Conservation (phyloP, 2,329 filamentous ascomycete species). For the Pyrenochaeta sp. region DNA sequence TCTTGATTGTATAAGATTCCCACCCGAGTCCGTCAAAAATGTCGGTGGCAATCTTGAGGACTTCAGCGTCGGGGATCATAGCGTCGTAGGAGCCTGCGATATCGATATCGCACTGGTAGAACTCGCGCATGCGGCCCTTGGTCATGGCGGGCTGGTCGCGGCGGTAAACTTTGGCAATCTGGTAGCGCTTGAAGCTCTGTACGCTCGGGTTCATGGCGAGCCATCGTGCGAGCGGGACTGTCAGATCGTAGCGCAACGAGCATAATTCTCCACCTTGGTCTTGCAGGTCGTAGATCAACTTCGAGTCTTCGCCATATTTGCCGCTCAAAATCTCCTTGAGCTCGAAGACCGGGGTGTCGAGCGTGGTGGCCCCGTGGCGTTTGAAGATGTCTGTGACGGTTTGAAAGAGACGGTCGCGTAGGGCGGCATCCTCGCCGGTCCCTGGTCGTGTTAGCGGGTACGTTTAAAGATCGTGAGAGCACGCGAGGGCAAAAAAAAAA, state of each 20-base stretch:
- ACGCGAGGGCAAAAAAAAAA: background rate
- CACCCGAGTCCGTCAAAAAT: slow-evolving; percentile 84
- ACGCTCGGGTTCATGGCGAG: slow-evolving; percentile 88
- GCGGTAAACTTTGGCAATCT: slow-evolving; percentile 92
- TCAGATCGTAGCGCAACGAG: slow-evolving; percentile 86
- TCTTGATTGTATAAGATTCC: slow-evolving; percentile 83
- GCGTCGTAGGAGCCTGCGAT: slow-evolving; percentile 85
- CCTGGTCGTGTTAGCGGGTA: slow-evolving; percentile 31
- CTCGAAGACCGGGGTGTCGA: slow-evolving; percentile 77
- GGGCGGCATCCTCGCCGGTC: slow-evolving; percentile 45
- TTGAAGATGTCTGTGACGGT: slow-evolving; percentile 48
- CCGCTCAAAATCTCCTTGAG: slow-evolving; percentile 85
- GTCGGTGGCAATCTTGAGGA: slow-evolving; percentile 83
- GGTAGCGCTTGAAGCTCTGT: slow-evolving; percentile 89
- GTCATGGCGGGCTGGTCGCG: slow-evolving; percentile 80
- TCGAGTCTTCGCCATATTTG: slow-evolving; percentile 92
- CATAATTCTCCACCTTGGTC: slow-evolving; percentile 88
- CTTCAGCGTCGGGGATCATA: slow-evolving; percentile 92
- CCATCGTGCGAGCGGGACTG: slow-evolving; percentile 90
- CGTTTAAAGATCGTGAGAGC: background rate
- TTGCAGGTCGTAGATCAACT: slow-evolving; percentile 88
- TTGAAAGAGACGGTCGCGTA: slow-evolving; percentile 48
- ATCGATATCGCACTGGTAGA: slow-evolving; percentile 97
- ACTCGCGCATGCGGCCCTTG: slow-evolving; percentile 93
- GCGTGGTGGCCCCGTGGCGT: slow-evolving; percentile 49